Evolutionary conservation across 2,329 filamentous ascomycete genomes (phyloP), one percentile per base, ranked within the genome.

Genomic region (Herpotrichia juniperi): DNA sequence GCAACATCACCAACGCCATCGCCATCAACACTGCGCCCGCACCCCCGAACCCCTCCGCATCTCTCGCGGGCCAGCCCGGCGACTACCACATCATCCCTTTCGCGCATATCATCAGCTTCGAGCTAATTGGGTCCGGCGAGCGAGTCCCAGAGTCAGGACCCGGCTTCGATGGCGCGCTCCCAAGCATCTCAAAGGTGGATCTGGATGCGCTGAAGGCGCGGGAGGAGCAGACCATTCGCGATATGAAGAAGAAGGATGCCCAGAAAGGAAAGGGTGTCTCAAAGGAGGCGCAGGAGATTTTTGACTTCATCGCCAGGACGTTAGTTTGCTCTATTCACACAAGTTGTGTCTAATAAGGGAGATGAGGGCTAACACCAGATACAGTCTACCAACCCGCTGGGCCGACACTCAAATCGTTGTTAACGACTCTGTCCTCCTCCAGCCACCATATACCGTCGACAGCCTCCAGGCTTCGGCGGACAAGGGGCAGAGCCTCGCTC

Each of bases 21-120:
- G 83, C 82, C 39, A 79, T 87, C 70, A 84, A 86, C 71, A 84
- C 80, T 16, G 77, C 78, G 11, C 71, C 78, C 16, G 64, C 77
- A 10, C 68, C 78, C 10, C 71, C 76, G 19, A 76, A 77, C 53
- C 69, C 76, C 11, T 67, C 75, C n/a, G 69, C 75, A 7, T 66
- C 69, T 30, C 61, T 72, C 19, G 66, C 74, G 21, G 69, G 68
- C 54, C 57, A 72, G 59, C 74, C 78, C 5, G 81, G 81, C 51
- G 79, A 86, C 66, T 87, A 85, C 67, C 83, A 82, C 62, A 78
- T 87, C 65, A 80, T 87, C 51, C 82, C 84, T 3, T 76, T 87
- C 56, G 81, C 83, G 44, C 79, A 82, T 54, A 83, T 88, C 61
- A 76, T 82, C 45, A 77, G 73, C 50, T 84, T 86, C 70, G 79